phyloP scores from a whole-genome alignment of 2,329 filamentous ascomycete genomes.

The Arthroderma sp. region DNA sequence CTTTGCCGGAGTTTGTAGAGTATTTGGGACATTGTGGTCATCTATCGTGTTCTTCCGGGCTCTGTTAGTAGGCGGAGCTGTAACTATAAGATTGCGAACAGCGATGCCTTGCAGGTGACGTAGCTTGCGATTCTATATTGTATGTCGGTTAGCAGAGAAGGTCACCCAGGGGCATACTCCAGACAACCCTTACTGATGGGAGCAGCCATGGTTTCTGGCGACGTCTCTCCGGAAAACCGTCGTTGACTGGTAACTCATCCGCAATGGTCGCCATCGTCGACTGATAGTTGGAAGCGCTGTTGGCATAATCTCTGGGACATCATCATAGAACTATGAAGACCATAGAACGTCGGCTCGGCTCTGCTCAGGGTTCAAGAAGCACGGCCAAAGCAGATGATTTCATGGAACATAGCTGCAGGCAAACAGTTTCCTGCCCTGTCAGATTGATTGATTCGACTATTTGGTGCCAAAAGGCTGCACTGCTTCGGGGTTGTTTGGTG shows the following conservation, averaged over 20 bases:
- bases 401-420: too few species aligned
- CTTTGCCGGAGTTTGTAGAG: constrained; percentile 54
- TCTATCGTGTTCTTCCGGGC: constrained; percentile 52
- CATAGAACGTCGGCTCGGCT: too few species aligned
- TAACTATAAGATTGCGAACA: constrained; percentile 69
- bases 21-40: constrained; percentile 58
- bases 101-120: constrained; percentile 79
- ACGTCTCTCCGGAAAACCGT: constrained; percentile 21
- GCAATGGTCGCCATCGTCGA: constrained; percentile 3
- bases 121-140: constrained; percentile 67
- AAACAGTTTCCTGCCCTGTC: too few species aligned
- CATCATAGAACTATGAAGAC: not conserved
- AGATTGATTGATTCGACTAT: too few species aligned
- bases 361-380: too few species aligned
- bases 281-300: constrained; percentile 1
- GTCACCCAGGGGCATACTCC: not conserved
- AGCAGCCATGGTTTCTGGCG: constrained; percentile 39
- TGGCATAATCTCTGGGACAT: not conserved
- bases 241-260: constrained; percentile 5
- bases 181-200: constrained; percentile 30
- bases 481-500: too few species aligned
- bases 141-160: not conserved
- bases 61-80: constrained; percentile 34
- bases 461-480: too few species aligned
- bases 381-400: too few species aligned